Evolutionary conservation across 371 early-diverging fungal genomes (phyloP), one percentile per base, ranked within the genome.

Genomic region (Chytridium lagenaria): DNA sequence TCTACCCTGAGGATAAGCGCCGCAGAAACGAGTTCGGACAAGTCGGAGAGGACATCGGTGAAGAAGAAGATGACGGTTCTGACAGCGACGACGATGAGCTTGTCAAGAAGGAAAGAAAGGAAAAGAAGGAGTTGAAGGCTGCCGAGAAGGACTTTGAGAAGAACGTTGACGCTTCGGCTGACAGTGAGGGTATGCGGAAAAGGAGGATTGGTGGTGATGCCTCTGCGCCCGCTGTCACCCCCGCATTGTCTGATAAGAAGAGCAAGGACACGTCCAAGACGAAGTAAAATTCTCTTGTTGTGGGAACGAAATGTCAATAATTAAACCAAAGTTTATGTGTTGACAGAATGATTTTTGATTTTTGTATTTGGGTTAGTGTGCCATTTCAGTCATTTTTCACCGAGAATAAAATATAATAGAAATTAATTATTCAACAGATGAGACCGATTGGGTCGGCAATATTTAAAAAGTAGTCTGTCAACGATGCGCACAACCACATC

Each of bases 1-100:
- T 88, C 33, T 97, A 97, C 83, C 92, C 90, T 63, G 92, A 90
- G 22, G 97, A 97, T 80, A 89, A 90, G 69, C 88, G 86, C 19
- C 87, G 97, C 39, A 89, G 92, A 66, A 97, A 97, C 79, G 97
- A 97, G 81, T 97, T 89, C 86, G 96, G 81, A 31, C 95, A 95
- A 77, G 92, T 94, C 2, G 94, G 91, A 23, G 83, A 83, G 12
- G 88, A 73, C 7, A 78, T 61, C 22, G 82, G 76, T 26, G 79
- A 51, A 1, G 74, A 77, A 16, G 73, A 81, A 19, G 69, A 61
- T 23, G 80, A 77, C 52, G 73, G 69, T 28, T 71, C 40, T 52
- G 78, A 78, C 26, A 72, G 78, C 0, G 81, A 71, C 23, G 73
- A 70, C 37, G 84, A 81, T 22, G 74, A 71, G 30, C 12, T 33